Percentiles rank a stretch among this genome's conserved stretches.
phyloP scores from a whole-genome alignment of 441 rosid genomes.

The Aleurites moluccanus region DNA sequence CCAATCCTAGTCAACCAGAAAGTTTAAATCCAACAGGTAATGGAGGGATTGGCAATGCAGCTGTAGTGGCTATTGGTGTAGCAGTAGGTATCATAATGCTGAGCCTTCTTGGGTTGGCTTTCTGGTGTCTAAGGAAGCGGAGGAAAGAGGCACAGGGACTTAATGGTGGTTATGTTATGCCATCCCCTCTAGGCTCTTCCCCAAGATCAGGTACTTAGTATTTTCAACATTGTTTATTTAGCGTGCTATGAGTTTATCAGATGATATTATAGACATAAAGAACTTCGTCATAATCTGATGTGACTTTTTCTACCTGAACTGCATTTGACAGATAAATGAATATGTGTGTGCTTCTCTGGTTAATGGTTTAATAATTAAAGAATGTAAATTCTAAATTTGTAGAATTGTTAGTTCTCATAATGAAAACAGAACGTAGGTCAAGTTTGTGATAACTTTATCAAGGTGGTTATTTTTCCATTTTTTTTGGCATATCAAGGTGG shows the following conservation, averaged over 20 bases:
- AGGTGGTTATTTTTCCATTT: slow-evolving; percentile 10
- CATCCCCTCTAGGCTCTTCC: slow-evolving; percentile 58
- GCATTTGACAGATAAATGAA: not conserved
- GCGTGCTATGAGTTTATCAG: not conserved
- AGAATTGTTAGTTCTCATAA: not conserved
- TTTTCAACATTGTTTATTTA: slow-evolving; percentile 5
- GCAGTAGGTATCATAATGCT: slow-evolving; percentile 53
- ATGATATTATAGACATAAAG: not conserved
- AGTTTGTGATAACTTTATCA: not conserved
- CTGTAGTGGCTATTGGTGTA: slow-evolving; percentile 49
- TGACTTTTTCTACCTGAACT: not conserved
- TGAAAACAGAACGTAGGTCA: not conserved
- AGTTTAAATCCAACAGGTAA: slow-evolving; percentile 29
- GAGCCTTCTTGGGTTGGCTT: slow-evolving; percentile 51
- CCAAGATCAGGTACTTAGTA: slow-evolving; percentile 59
- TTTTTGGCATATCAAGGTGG: not conserved
- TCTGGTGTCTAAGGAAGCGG: slow-evolving; percentile 55
- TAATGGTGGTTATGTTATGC: slow-evolving; percentile 59
- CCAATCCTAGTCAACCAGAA: slow-evolving; percentile 34
- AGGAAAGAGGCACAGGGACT: slow-evolving; percentile 43
- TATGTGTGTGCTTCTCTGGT: not conserved
- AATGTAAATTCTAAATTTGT: not conserved
- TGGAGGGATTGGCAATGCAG: slow-evolving; percentile 40
- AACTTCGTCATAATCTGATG: not conserved
- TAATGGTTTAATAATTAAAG: not conserved